Conservation (phyloP, 2,329 filamentous ascomycete species). For the Tothia fuscella region DNA sequence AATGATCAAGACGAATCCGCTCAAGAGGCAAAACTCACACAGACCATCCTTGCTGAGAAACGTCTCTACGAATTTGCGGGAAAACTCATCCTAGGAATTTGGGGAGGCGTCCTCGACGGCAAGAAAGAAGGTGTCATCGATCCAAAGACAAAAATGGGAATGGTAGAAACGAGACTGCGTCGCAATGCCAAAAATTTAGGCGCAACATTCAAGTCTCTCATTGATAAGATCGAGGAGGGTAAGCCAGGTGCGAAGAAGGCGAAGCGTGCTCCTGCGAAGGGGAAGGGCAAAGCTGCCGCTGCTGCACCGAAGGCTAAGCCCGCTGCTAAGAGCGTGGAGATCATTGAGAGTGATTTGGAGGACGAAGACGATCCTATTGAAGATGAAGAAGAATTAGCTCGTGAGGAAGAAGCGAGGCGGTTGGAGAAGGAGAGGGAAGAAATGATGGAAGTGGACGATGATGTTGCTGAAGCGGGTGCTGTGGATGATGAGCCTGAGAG, state of each 20-base stretch:
- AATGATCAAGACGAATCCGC: slow-evolving; percentile 33
- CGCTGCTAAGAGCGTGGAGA: slow-evolving; percentile 23
- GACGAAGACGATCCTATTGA: slow-evolving; percentile 26
- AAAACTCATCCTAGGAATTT: slow-evolving; percentile 11
- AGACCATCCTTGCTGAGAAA: slow-evolving; percentile 17
- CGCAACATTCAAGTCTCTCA: slow-evolving; percentile 71
- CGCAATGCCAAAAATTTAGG: slow-evolving; percentile 74
- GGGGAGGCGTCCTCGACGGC: slow-evolving; percentile 36
- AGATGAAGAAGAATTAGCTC: slow-evolving; percentile 19
- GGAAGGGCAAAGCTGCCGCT: slow-evolving; percentile 20
- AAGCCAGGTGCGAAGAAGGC: slow-evolving; percentile 36
- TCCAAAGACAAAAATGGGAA: slow-evolving; percentile 44
- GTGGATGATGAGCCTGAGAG: slow-evolving; percentile 32
- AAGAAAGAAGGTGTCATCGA: slow-evolving; percentile 50
- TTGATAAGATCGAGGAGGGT: slow-evolving; percentile 65
- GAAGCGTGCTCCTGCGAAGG: slow-evolving; percentile 24
- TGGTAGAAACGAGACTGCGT: slow-evolving; percentile 58
- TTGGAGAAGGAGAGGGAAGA: slow-evolving; percentile 21
- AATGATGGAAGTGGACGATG: slow-evolving; percentile 23
- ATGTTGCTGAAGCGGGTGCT: slow-evolving; percentile 20
- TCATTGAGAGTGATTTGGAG: slow-evolving; percentile 23
- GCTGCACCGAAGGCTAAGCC: slow-evolving; percentile 4
- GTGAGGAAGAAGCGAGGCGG: slow-evolving; percentile 24
- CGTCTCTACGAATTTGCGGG: slow-evolving; percentile 11
- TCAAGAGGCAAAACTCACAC: slow-evolving; percentile 35